phyloP scores from a whole-genome alignment of 805 yeast species.

The Scheffersomyces lignosus region DNA sequence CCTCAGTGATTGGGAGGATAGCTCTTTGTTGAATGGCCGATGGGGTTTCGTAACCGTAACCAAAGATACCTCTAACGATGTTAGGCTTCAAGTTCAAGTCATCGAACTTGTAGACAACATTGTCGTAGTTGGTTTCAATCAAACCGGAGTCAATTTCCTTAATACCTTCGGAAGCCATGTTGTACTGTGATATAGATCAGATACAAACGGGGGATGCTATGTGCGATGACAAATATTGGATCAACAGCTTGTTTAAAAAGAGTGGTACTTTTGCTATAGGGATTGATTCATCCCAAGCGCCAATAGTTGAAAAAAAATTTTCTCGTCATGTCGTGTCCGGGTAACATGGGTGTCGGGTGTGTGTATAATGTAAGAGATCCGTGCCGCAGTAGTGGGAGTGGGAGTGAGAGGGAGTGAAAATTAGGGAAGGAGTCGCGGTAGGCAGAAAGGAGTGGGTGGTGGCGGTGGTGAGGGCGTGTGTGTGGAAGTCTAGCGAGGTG shows the following conservation, averaged over 20 bases:
- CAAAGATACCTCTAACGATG: conserved; percentile 75
- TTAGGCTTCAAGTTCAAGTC: conserved; percentile 72
- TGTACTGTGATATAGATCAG: conserved; percentile 10
- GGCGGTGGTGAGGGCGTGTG: too few species aligned
- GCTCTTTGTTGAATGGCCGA: conserved; percentile 98
- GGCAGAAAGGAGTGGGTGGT: not conserved
- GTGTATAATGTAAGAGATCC: not conserved
- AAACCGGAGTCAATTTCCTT: conserved; percentile 78
- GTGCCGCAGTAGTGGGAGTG: conserved; percentile 2
- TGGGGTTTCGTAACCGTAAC: conserved; percentile 93
- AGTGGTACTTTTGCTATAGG: too few species aligned
- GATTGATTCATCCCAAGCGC: not conserved
- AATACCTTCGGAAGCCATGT: conserved; percentile 64
- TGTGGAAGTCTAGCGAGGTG: too few species aligned
- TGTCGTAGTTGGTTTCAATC: conserved; percentile 95
- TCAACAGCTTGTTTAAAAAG: conserved; percentile 3
- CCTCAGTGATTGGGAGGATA: conserved; percentile 89
- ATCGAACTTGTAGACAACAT: conserved; percentile 71
- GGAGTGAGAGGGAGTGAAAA: conserved; percentile 2
- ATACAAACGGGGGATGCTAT: conserved; percentile 1
- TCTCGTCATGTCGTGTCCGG: not conserved
- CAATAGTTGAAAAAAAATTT: not conserved
- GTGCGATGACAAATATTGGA: not conserved
- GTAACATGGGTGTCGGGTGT: not conserved
- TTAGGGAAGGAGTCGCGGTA: not conserved